Evolutionary conservation across 768 basidiomycete genomes (phyloP), one percentile per base, ranked within the genome.

Genomic region (Lactarius hatsudake): DNA sequence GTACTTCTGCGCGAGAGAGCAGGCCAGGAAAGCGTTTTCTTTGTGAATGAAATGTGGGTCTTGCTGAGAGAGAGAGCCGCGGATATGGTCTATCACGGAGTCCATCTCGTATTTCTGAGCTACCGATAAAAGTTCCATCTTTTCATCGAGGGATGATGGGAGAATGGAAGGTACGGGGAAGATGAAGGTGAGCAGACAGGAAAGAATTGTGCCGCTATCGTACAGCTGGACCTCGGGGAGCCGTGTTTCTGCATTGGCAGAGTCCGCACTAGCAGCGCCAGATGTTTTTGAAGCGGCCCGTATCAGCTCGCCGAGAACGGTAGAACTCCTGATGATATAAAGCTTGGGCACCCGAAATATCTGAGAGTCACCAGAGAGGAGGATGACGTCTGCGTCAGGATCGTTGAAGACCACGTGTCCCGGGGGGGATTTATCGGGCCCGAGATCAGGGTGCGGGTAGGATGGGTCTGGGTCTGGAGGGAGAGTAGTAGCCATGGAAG

Each of bases 271-370:
- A 12, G 38, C 12, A 10, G 54, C 2, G 3, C 8, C 30, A 1
- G 28, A 20, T 3, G 43, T 9, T 10, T 42, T 17, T 12, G 38
- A 55, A 55, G 28, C 28, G 3, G 53, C 9, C 17, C 34, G 40
- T 32, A 65, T 34, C 20, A 28, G 20, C 3, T 40, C 36, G 34
- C 71, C 69, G 68, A 84, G 78, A 20, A 83, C 74, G 1, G 79
- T 71, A 20, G 81, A 84, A 5, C 80, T 79, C 65, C 75, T 78
- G 40, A 76, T 75, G 42, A 86, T 70, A 42, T 82, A 77, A 54
- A 79, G 66, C 55, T 77, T 79, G 71, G 81, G 78, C 36, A 85
- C 75, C 45, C 78, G 80, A 71, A 85, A 84, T 10, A 76, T 70
- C 3, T 78, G 76, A 9, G 76, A 78, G 63, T 85, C 82, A 2